A percentile compares a stretch with the other conserved stretches of the same genome.
These are phyloP conservation scores for Limnanthes douglasii DNA, from an alignment of 345 rosid species.

Conservation along the genomic window DNA sequence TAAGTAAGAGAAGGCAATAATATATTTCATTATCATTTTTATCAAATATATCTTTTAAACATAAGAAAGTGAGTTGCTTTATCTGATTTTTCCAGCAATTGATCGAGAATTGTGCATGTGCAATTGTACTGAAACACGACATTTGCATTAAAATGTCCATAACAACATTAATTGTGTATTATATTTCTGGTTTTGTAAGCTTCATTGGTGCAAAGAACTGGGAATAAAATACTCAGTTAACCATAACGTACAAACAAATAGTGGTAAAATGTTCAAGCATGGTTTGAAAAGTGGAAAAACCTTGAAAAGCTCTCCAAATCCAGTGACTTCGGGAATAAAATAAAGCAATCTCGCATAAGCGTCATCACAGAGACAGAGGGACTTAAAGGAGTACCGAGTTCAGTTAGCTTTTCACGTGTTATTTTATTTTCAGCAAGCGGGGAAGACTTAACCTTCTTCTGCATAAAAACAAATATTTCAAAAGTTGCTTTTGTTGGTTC, in stretches of 20 bases:
- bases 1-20: too few relatives aligned
- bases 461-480: slow-evolving; percentile 68
- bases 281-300: slow-evolving; percentile 20
- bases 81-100: slow-evolving; percentile 84
- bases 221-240: too few relatives aligned
- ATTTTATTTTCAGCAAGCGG: slow-evolving; percentile 91
- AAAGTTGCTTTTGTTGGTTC: slow-evolving; percentile 75
- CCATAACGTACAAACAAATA: slow-evolving; percentile 7
- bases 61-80: too few relatives aligned
- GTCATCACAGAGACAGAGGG: slow-evolving; percentile 55
- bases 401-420: slow-evolving; percentile 75
- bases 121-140: slow-evolving; percentile 95
- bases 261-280: slow-evolving; percentile 3
- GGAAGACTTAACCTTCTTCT: slow-evolving; percentile 73
- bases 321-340: slow-evolving; percentile 62
- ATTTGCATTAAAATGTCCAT: slow-evolving; percentile 76
- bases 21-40: too few relatives aligned
- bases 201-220: slow-evolving; percentile 85
- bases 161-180: slow-evolving; percentile 83
- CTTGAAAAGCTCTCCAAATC: slow-evolving; percentile 89
- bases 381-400: slow-evolving; percentile 58
- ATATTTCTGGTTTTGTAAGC: slow-evolving; percentile 95
- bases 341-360: slow-evolving; percentile 76
- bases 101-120: slow-evolving; percentile 91
- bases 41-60: too few relatives aligned